Evolutionary conservation across 192 early-diverging fungal genomes (phyloP).

Genomic region (Mortierella claussenii): DNA sequence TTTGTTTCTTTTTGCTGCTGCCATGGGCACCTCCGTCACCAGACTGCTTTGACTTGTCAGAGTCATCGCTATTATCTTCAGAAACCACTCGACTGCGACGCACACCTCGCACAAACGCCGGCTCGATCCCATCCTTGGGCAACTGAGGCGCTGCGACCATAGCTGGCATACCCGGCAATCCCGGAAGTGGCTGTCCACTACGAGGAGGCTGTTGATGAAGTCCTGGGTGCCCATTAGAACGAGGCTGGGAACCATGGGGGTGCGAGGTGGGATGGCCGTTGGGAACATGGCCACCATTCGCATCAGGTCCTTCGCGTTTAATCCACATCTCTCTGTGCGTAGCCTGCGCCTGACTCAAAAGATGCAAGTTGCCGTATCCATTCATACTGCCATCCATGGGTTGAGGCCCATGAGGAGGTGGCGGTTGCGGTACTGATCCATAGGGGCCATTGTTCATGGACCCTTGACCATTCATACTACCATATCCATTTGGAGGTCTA

Average conservation of each 20-base stretch:
- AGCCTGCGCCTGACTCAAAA: constrained; percentile 43
- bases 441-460: constrained; percentile 14
- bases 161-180: constrained; percentile 28
- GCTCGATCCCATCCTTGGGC: constrained; percentile 24
- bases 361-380: constrained; percentile 36
- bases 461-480: constrained; percentile 1
- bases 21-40: constrained; percentile 9
- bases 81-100: constrained; percentile 12
- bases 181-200: constrained; percentile 19
- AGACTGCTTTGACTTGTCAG: constrained; percentile 30
- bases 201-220: constrained; percentile 7
- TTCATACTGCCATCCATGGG: constrained; percentile 29
- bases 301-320: constrained; percentile 34
- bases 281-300: constrained; percentile 17
- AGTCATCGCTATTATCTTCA: constrained; percentile 40
- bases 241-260: constrained; percentile 9
- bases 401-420: constrained; percentile 14
- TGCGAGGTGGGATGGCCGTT: constrained; percentile 4
- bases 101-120: constrained; percentile 27
- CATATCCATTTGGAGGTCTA: constrained; percentile 7
- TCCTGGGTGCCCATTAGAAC: neutral
- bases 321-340: constrained; percentile 31
- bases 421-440: no score
- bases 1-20: constrained; percentile 22
- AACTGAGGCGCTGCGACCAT: constrained; percentile 30